phyloP scores from a whole-genome alignment of 2,329 filamentous ascomycete genomes.

The Microcyclospora pomicola region DNA sequence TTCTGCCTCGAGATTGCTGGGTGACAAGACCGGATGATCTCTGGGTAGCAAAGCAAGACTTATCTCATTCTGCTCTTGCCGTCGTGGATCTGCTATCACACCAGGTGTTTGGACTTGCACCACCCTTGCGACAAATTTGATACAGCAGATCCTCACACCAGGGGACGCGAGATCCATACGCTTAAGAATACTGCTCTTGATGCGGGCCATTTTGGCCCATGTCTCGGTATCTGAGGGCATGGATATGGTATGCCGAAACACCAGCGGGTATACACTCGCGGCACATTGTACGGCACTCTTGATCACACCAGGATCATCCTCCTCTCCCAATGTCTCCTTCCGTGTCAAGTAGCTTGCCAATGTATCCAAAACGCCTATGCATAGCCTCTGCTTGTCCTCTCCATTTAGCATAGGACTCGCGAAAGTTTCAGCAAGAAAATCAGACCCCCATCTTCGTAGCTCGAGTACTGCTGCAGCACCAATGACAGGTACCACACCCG shows the following conservation, averaged over 20 bases:
- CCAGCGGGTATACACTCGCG: conserved; percentile 82
- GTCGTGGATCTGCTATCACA: conserved; percentile 64
- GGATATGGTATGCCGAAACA: conserved; percentile 83
- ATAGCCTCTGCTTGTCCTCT: conserved; percentile 58
- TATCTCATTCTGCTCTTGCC: conserved; percentile 67
- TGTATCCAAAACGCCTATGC: conserved; percentile 63
- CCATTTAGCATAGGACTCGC: conserved; percentile 71
- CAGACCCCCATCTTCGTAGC: conserved; percentile 86
- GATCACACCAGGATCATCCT: conserved; percentile 65
- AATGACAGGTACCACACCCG: conserved; percentile 85
- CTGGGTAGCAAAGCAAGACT: conserved; percentile 74
- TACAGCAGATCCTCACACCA: conserved; percentile 78
- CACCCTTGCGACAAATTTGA: conserved; percentile 93
- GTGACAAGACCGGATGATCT: conserved; percentile 67
- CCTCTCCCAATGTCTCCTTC: conserved; percentile 37
- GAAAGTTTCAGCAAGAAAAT: conserved; percentile 93
- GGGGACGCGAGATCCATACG: conserved; percentile 72
- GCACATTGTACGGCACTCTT: conserved; percentile 78
- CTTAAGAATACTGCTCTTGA: conserved; percentile 77
- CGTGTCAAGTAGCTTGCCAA: conserved; percentile 39
- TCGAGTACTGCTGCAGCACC: conserved; percentile 60
- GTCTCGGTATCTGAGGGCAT: conserved; percentile 66
- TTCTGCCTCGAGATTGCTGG: conserved; percentile 78
- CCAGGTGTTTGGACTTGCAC: conserved; percentile 86
- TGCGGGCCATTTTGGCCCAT: conserved; percentile 78